Evolutionary conservation across 768 basidiomycete species (phyloP), one percentile per base, ranked within the genome.

Genomic region (Phanerochaete carnosa): DNA sequence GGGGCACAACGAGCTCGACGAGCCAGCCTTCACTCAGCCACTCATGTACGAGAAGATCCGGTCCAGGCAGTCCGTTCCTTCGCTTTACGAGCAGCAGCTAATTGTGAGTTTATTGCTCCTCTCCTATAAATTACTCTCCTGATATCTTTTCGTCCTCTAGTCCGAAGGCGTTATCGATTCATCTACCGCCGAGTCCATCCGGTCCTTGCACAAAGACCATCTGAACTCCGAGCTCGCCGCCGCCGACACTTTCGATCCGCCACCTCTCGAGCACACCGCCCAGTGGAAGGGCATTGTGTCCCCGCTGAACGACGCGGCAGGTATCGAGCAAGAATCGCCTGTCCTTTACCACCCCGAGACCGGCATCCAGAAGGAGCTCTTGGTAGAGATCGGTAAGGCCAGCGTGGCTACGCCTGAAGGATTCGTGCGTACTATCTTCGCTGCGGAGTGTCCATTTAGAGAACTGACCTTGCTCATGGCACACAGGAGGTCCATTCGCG

Each of bases 11-110:
- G 94, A 95, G 72, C 80, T 94, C 30, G 92, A 95, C 68, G 82
- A 94, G 55, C 92, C 92, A 0, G 84, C 85, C 16, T 90, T 94
- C 70, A 96, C 95, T 0, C 89, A 89, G 60, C 94, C 95, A 0
- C 75, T 88, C 11, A 97, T 96, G 94, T 97, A 97, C 73, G 81
- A 91, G 72, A 85, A 90, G 74, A 95, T 96, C 67, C 82, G 86
- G 6, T 81, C 86, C 0, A 79, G 94, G 51, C 83, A 79, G 49
- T 90, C 89, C 13, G 92, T 94, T 4, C 92, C 93, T 5, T 78
- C 86, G 55, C 75, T 93, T 13, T 96, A 95, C 69, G 92, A 95
- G 68, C 83, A 89, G 46, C 87, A 86, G 46, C 79, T 95, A 6
- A 79, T 87, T 54, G 93, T 93, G 58, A 50, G 85, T 77, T 19